These are phyloP conservation scores for Linderniella brevidens DNA, from an alignment of 257 asterid species.

Conservation along the genomic window DNA sequence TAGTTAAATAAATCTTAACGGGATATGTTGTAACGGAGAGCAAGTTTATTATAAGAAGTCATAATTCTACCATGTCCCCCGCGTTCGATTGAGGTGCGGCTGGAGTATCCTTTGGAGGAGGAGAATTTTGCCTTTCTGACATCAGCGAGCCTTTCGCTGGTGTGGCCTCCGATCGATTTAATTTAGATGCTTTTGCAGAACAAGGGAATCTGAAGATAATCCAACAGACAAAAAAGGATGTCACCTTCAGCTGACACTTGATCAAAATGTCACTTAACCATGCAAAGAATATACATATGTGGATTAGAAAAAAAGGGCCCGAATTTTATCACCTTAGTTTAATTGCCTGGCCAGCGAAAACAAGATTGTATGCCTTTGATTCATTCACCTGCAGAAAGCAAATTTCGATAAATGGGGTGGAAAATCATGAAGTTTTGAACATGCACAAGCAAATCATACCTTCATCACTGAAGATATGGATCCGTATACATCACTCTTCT, in stretches of 20 bases:
- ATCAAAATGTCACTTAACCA: background rate
- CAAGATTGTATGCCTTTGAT: slow-evolving; percentile 43
- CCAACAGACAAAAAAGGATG: slow-evolving; percentile 7
- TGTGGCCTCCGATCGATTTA: slow-evolving; percentile 37
- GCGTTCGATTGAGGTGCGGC: slow-evolving; percentile 32
- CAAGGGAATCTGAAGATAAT: slow-evolving; percentile 36
- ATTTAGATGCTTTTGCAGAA: slow-evolving; percentile 35
- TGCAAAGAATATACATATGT: slow-evolving; percentile 4
- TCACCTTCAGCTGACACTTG: too few relatives aligned
- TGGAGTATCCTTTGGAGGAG: slow-evolving; percentile 21
- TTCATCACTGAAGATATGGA: slow-evolving; percentile 71
- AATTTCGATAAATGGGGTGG: slow-evolving; percentile 4
- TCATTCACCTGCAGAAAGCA: slow-evolving; percentile 48
- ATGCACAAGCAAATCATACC: slow-evolving; percentile 21
- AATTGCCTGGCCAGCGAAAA: slow-evolving; percentile 42
- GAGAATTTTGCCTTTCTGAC: slow-evolving; percentile 30
- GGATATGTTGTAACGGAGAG: background rate
- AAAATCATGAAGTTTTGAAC: background rate
- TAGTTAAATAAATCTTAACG: background rate
- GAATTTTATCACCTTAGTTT: slow-evolving; percentile 43
- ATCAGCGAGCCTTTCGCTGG: slow-evolving; percentile 58
- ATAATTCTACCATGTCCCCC: slow-evolving; percentile 39
- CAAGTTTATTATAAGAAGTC: background rate
- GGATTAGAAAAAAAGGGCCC: background rate
- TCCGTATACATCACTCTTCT: slow-evolving; percentile 75